Evolutionary conservation across 805 yeast species (phyloP).

Genomic region (Monosporozyma solicola): DNA sequence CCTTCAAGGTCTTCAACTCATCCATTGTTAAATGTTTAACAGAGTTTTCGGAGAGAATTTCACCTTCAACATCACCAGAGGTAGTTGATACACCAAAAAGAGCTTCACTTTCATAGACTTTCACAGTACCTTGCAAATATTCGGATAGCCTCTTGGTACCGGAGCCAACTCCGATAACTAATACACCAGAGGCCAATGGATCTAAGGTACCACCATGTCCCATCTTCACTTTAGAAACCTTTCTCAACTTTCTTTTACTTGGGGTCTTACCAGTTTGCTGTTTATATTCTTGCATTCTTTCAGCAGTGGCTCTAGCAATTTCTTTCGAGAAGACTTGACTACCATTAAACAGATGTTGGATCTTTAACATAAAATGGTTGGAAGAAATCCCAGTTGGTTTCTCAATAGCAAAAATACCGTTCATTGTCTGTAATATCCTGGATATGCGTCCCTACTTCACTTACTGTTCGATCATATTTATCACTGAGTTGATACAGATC

Average conservation of each 20-base stretch:
- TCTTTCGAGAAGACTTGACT: conserved; percentile 51
- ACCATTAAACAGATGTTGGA: conserved; percentile 54
- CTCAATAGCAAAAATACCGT: conserved; percentile 86
- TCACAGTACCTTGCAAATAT: conserved; percentile 65
- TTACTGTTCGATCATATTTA: not conserved
- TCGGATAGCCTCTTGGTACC: conserved; percentile 79
- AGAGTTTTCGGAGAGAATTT: conserved; percentile 51
- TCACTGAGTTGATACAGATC: not conserved
- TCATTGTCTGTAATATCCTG: conserved; percentile 40
- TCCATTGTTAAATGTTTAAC: conserved; percentile 49
- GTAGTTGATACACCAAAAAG: conserved; percentile 85
- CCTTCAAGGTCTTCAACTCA: conserved; percentile 39
- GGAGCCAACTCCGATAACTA: conserved; percentile 82
- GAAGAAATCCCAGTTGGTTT: conserved; percentile 86
- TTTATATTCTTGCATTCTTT: conserved; percentile 35
- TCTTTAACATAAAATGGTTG: conserved; percentile 54
- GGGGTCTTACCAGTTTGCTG: conserved; percentile 36
- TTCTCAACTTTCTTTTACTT: conserved; percentile 42
- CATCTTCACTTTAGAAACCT: conserved; percentile 60
- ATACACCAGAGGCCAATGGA: conserved; percentile 90
- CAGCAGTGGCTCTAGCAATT: conserved; percentile 41
- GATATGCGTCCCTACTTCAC: not conserved
- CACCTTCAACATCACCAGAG: conserved; percentile 90
- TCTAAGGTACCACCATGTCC: conserved; percentile 99
- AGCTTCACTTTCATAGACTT: conserved; percentile 77